Conservation (phyloP, 495 filamentous ascomycete species). For the Podospora conica region DNA sequence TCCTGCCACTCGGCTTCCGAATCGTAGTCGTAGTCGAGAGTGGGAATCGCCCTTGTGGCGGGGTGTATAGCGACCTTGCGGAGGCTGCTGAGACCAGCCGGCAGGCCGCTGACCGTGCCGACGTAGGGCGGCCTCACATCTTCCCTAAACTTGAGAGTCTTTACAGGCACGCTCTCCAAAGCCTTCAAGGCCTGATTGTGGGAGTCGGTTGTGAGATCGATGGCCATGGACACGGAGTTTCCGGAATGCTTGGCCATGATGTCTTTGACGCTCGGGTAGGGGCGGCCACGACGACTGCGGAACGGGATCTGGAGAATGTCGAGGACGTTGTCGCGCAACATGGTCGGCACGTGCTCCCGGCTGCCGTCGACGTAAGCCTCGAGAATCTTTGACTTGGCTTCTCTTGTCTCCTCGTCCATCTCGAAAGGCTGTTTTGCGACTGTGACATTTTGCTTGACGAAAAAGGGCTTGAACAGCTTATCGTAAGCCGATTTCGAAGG, state of each 20-base stretch:
- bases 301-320: constrained; percentile 57
- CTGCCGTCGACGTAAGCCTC: constrained; percentile 39
- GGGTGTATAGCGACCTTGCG: constrained; percentile 65
- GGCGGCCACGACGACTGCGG: constrained; percentile 46
- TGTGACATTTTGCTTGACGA: constrained; percentile 58
- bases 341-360: constrained; percentile 20
- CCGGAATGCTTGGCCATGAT: constrained; percentile 49
- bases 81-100: constrained; percentile 38
- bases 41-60: constrained; percentile 52
- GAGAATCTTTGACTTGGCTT: constrained; percentile 45
- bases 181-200: constrained; percentile 40
- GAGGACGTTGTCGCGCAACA: constrained; percentile 39
- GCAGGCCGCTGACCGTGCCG: constrained; percentile 67
- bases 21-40: constrained; percentile 89
- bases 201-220: constrained; percentile 37
- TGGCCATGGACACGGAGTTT: constrained; percentile 13
- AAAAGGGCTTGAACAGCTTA: constrained; percentile 70
- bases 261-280: constrained; percentile 52
- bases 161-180: constrained; percentile 61
- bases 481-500: constrained; percentile 51
- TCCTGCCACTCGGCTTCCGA: constrained; percentile 83
- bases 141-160: constrained; percentile 73
- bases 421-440: constrained; percentile 49
- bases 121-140: constrained; percentile 89
- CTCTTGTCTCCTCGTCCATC: constrained; percentile 50